A percentile compares a stretch with the other conserved stretches of the same genome.
phyloP scores from a whole-genome alignment of 768 basidiomycete species.

The Gloeopeniophorella convolvens region DNA sequence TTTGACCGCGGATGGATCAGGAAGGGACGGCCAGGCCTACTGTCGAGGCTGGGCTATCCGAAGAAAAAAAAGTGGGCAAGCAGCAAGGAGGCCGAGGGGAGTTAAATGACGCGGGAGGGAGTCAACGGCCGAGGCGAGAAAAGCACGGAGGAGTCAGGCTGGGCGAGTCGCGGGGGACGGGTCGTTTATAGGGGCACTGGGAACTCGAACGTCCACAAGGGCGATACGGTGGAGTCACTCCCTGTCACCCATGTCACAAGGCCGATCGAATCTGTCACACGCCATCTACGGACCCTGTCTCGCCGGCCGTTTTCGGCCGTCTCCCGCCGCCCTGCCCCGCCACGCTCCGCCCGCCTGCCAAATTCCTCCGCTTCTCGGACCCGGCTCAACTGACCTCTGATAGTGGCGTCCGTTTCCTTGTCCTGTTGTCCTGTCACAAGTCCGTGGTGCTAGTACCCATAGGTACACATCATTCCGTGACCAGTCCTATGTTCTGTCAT shows the following conservation, averaged over 20 bases:
- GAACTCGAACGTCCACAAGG: slow-evolving; percentile 18
- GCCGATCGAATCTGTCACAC: slow-evolving; percentile 14
- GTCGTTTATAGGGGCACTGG: slow-evolving; percentile 20
- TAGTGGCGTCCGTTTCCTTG: slow-evolving; percentile 12
- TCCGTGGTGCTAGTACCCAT: no score
- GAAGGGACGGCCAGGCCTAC: slow-evolving; percentile 32
- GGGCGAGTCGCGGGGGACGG: not conserved
- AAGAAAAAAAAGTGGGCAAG: slow-evolving; percentile 25
- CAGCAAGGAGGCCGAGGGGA: slow-evolving; percentile 21
- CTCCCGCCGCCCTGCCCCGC: no score
- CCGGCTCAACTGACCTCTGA: slow-evolving; percentile 8
- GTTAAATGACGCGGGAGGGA: not conserved
- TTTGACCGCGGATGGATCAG: slow-evolving; percentile 24
- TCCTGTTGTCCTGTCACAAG: not conserved
- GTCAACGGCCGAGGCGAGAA: not conserved
- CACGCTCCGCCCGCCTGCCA: not conserved
- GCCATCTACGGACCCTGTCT: no score
- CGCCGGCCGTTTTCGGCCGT: no score
- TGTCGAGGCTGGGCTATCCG: slow-evolving; percentile 40
- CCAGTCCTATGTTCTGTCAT: no score
- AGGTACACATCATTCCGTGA: no score
- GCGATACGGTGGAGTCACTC: slow-evolving; percentile 28
- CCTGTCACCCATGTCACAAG: slow-evolving; percentile 27
- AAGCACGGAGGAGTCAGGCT: slow-evolving; percentile 6
- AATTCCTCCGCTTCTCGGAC: slow-evolving; percentile 2